These are phyloP conservation scores for rapeseed (Brassica napus) DNA, from an alignment of 345 rosid species.

Conservation along the genomic window DNA sequence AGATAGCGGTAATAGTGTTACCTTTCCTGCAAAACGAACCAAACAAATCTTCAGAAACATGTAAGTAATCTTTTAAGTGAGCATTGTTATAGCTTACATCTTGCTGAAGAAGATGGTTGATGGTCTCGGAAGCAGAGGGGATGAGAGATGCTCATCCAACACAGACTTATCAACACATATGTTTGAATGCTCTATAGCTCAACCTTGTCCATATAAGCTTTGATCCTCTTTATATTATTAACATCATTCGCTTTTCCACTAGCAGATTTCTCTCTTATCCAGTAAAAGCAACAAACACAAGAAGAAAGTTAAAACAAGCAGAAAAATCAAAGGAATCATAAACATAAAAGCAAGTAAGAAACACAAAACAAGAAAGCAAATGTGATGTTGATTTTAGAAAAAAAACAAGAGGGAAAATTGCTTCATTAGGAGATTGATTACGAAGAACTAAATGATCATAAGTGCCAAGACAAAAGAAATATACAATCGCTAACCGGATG, in stretches of 20 bases:
- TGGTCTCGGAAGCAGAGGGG: not conserved
- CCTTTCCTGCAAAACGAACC: constrained; percentile 57
- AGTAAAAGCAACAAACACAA: not conserved
- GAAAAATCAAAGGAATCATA: not conserved
- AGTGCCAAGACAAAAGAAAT: not conserved
- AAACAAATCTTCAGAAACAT: constrained; percentile 5
- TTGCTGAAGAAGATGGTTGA: constrained; percentile 65
- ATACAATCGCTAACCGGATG: not conserved
- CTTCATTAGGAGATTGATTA: not conserved
- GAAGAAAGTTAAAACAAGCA: not conserved
- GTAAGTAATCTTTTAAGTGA: not conserved
- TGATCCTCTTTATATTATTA: not conserved
- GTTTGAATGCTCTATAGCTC: not conserved
- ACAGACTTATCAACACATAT: not conserved
- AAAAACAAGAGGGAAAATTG: not conserved
- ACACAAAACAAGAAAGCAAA: not conserved
- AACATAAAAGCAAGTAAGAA: not conserved
- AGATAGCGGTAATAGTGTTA: constrained; percentile 62
- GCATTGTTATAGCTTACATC: constrained; percentile 39
- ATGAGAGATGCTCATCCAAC: not conserved
- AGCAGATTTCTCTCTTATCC: not conserved
- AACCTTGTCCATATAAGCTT: not conserved
- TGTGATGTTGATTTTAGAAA: not conserved
- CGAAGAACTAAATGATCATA: not conserved
- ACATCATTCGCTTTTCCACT: too few relatives aligned